Percentiles rank a stretch among this genome's conserved stretches.
Conservation (phyloP, 1,139 yeast genomes). For the Candida neerlandica region DNA sequence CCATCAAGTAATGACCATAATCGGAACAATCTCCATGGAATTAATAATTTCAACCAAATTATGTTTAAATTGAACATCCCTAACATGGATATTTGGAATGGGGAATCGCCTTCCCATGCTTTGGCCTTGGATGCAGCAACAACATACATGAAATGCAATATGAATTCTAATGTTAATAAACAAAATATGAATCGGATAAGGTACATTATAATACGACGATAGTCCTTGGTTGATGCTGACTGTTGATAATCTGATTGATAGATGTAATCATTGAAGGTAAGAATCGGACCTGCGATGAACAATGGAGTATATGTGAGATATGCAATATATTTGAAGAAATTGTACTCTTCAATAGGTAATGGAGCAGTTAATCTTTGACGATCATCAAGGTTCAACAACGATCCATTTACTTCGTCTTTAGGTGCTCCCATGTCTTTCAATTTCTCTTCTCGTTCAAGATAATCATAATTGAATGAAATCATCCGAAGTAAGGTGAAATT, state of each 20-base stretch:
- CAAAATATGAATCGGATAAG: constrained; percentile 71
- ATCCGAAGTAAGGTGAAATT: constrained; percentile 85
- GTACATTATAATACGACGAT: constrained; percentile 58
- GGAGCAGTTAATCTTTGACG: constrained; percentile 70
- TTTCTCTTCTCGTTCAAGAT: constrained; percentile 46
- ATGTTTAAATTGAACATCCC: constrained; percentile 88
- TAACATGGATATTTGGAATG: constrained; percentile 93
- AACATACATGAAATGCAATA: constrained; percentile 86
- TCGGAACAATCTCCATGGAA: constrained; percentile 96
- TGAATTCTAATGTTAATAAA: constrained; percentile 81
- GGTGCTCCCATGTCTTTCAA: constrained; percentile 15
- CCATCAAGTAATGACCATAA: constrained; percentile 91
- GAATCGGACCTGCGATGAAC: constrained; percentile 91
- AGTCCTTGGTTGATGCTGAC: constrained; percentile 43
- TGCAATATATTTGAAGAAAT: constrained; percentile 64
- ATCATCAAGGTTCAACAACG: constrained; percentile 48
- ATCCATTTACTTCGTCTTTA: constrained; percentile 16
- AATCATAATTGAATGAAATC: constrained; percentile 83
- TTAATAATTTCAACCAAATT: constrained; percentile 87
- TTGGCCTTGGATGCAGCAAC: constrained; percentile 87
- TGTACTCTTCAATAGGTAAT: constrained; percentile 61
- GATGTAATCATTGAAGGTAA: constrained; percentile 88
- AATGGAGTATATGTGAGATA: constrained; percentile 85
- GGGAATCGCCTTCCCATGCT: constrained; percentile 90
- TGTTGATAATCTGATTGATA: constrained; percentile 61